Base-by-base conservation (phyloP, 805 yeast genomes). In the Ogataea trehaloabstinens region DNA sequence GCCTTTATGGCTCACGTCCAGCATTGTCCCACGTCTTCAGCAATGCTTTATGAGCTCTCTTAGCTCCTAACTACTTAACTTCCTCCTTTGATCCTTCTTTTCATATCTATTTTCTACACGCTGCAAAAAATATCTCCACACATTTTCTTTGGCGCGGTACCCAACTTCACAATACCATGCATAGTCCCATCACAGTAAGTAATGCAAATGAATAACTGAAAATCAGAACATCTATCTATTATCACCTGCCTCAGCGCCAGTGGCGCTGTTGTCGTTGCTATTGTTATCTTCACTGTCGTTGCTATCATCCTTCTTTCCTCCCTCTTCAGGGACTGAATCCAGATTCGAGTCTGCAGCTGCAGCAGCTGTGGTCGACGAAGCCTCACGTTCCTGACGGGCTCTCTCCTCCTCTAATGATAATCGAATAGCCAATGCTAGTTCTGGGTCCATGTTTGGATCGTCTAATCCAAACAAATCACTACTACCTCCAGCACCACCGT, bases 371-470 rank as follows among this genome's bases (percentile, higher is more conserved):
- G 41, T 28, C 27, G 66, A 71, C 3, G 61, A 60, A 22, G 77
- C 71, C 51, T 79, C 81, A 58, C 90, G 76, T 49, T 86, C 95
- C 58, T 88, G 96, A 67, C 98, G 80, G 36, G 86, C 82, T 53
- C 83, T 85, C 60, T 91, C 98, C 58, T 93, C 99, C 58, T 93
- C 98, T 55, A 93, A 71, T 0, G 98, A 91, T 63, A 93, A 71
- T 59, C 98, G 80, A 55, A 93, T 76, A 1, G 98, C 99, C 71
- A 93, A 73, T 0, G 98, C 99, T 58, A 93, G 76, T 64, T 93
- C 99, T 22, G 98, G 98, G 55, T 93, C 99, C 80, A 88, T 84
- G 49, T 81, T 80, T 22, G 96, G 91, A 63, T 91, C 98, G 28
- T 77, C 78, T 55, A 82, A 73, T 41, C 80, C 87, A 64, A 78